Evolutionary conservation across 345 rosid genomes (phyloP).

Genomic region (Cardiospermum halicacabum): DNA sequence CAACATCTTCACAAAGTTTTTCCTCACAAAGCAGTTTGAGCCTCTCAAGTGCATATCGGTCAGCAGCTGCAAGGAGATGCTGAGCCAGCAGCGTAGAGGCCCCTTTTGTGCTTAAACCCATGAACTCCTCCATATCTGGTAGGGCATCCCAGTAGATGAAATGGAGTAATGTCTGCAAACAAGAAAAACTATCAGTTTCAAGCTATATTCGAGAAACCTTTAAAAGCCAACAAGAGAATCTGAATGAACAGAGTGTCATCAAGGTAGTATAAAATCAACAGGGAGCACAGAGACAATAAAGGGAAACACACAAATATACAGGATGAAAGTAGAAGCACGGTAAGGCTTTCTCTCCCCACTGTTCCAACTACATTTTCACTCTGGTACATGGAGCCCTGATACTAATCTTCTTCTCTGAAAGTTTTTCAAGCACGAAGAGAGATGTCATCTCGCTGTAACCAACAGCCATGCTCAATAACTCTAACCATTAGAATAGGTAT

Average conservation of each 20-base stretch:
- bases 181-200: slow-evolving; percentile 15
- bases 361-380: slow-evolving; percentile 14
- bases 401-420: slow-evolving; percentile 4
- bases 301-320: neutral
- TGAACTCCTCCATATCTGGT: slow-evolving; percentile 66
- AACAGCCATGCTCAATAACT: slow-evolving; percentile 3
- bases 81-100: slow-evolving; percentile 67
- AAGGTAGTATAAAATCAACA: neutral
- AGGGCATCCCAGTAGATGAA: slow-evolving; percentile 77
- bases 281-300: neutral
- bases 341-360: neutral
- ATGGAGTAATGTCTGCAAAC: slow-evolving; percentile 63
- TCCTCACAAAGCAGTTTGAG: slow-evolving; percentile 66
- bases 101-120: slow-evolving; percentile 53
- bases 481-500: slow-evolving; percentile 11
- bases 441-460: slow-evolving; percentile 4
- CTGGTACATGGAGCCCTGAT: slow-evolving; percentile 5
- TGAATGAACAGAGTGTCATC: neutral
- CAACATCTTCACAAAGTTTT: slow-evolving; percentile 62
- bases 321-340: neutral
- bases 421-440: slow-evolving; percentile 10
- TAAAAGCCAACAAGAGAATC: neutral
- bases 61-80: slow-evolving; percentile 84
- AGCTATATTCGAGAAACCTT: slow-evolving; percentile 1
- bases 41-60: slow-evolving; percentile 68